Evolutionary conservation across 1,284 basidiomycete genomes (phyloP).

Genomic region (Anthracocystis setariae): DNA sequence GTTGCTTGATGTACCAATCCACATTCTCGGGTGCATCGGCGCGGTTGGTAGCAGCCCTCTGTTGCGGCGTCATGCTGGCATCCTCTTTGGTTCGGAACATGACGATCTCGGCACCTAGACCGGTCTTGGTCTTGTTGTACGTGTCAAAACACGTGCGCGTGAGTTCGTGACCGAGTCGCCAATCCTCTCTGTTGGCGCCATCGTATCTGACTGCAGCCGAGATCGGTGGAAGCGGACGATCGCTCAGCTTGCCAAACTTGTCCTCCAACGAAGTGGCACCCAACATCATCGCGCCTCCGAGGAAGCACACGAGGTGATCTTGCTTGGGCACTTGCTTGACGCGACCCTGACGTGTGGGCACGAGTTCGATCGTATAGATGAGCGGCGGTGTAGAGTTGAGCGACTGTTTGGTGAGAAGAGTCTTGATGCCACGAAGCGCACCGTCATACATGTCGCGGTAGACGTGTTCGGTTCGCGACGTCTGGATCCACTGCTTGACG

Average conservation of each 20-base stretch:
- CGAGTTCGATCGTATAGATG: constrained; percentile 83
- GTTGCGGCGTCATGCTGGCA: constrained; percentile 19
- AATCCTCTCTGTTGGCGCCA: constrained; percentile 75
- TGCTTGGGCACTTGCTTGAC: constrained; percentile 78
- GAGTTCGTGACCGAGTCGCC: constrained; percentile 81
- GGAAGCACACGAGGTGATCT: constrained; percentile 95
- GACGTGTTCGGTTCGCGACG: constrained; percentile 76
- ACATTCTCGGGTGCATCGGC: constrained; percentile 31
- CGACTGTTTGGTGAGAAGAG: constrained; percentile 75
- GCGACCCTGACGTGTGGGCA: constrained; percentile 16
- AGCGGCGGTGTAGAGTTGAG: constrained; percentile 69
- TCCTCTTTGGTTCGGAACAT: constrained; percentile 53
- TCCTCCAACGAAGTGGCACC: constrained; percentile 72
- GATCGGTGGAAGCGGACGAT: constrained; percentile 45
- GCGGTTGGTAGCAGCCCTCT: constrained; percentile 21
- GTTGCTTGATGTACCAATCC: constrained; percentile 65
- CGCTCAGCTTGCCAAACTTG: constrained; percentile 22
- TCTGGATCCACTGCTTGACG: constrained; percentile 71
- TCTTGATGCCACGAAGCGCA: constrained; percentile 83
- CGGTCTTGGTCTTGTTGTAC: constrained; percentile 82
- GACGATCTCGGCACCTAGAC: constrained; percentile 68
- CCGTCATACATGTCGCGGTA: constrained; percentile 89
- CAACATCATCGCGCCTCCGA: constrained; percentile 88
- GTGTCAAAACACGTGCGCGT: constrained; percentile 87
- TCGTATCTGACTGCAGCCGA: constrained; percentile 73